Percentiles rank a stretch among this genome's conserved stretches.
These are phyloP conservation scores for Astrothelium macrocarpum DNA, from an alignment of 495 filamentous ascomycete species.

Conservation along the genomic window DNA sequence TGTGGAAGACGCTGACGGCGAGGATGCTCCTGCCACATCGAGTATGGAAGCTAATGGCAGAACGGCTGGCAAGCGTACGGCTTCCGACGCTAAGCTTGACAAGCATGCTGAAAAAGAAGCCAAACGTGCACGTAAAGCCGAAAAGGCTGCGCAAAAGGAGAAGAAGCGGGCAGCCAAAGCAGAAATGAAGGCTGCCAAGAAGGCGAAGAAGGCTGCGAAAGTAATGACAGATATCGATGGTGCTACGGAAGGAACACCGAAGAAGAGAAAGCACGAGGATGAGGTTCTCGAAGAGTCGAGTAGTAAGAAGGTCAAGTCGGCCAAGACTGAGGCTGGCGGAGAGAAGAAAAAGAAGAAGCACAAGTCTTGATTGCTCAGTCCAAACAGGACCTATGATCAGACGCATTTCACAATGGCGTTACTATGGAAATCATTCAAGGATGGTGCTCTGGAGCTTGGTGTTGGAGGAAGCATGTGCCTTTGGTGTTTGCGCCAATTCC, in stretches of 20 bases:
- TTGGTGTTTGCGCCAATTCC: too few species aligned
- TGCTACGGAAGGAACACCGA: conserved; percentile 35
- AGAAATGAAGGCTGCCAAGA: conserved; percentile 18
- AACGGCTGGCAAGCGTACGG: conserved; percentile 35
- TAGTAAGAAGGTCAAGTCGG: neutral
- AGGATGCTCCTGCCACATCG: conserved; percentile 30
- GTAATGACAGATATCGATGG: conserved; percentile 37
- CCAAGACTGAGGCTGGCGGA: neutral
- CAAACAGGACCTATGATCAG: neutral
- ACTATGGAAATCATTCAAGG: neutral
- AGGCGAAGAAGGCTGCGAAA: conserved; percentile 48
- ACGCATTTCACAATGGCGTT: neutral
- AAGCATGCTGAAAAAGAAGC: conserved; percentile 42
- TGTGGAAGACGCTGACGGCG: too few species aligned
- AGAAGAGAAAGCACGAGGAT: conserved; percentile 38
- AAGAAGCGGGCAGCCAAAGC: conserved; percentile 56
- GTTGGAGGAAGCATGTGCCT: too few species aligned
- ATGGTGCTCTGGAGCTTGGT: too few species aligned
- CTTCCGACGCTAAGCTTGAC: conserved; percentile 34
- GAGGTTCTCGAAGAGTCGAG: neutral
- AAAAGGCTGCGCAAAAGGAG: conserved; percentile 62
- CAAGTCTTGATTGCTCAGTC: conserved; percentile 2
- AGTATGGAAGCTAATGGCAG: conserved; percentile 28
- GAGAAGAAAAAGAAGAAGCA: conserved; percentile 6
- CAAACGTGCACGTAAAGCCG: conserved; percentile 36